A percentile compares a stretch with the other conserved stretches of the same genome.
These are phyloP conservation scores for Cruciata laevipes DNA, from an alignment of 257 asterid genomes.

Conservation along the genomic window DNA sequence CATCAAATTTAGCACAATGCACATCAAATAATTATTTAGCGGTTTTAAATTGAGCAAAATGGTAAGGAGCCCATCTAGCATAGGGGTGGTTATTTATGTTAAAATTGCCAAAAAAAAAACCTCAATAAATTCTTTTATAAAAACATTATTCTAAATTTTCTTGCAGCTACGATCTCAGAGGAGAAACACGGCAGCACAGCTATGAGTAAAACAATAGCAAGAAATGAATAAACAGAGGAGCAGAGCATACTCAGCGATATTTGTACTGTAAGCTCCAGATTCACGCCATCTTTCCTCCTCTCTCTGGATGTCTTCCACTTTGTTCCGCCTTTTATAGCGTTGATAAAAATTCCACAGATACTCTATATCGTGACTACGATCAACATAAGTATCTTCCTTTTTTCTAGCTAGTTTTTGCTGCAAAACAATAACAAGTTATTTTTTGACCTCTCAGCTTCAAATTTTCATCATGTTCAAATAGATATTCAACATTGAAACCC, in stretches of 20 bases:
- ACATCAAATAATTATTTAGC: not conserved
- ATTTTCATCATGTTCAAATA: not conserved
- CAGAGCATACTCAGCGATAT: constrained; percentile 65
- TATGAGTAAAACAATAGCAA: not conserved
- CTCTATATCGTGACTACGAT: constrained; percentile 82
- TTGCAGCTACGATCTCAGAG: not conserved
- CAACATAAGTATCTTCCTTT: constrained; percentile 75
- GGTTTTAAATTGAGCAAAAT: not conserved
- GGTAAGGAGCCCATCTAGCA: too few species aligned
- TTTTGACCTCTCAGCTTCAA: not conserved
- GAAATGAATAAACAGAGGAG: not conserved
- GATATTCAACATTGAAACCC: too few species aligned
- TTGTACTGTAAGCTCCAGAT: constrained; percentile 65
- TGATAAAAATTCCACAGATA: constrained; percentile 84
- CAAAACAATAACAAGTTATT: constrained; percentile 8
- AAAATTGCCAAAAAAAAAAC: not conserved
- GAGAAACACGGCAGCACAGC: not conserved
- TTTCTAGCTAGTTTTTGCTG: constrained; percentile 95
- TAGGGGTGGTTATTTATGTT: not conserved
- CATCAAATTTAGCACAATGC: too few species aligned
- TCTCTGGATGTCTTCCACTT: constrained; percentile 78
- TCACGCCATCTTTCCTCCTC: constrained; percentile 91
- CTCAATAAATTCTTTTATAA: not conserved
- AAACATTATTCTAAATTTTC: too few species aligned
- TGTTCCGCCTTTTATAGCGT: constrained; percentile 72